These are phyloP conservation scores for Yamadazyma paraphyllophila DNA, from an alignment of 805 yeast genomes.

Conservation along the genomic window DNA sequence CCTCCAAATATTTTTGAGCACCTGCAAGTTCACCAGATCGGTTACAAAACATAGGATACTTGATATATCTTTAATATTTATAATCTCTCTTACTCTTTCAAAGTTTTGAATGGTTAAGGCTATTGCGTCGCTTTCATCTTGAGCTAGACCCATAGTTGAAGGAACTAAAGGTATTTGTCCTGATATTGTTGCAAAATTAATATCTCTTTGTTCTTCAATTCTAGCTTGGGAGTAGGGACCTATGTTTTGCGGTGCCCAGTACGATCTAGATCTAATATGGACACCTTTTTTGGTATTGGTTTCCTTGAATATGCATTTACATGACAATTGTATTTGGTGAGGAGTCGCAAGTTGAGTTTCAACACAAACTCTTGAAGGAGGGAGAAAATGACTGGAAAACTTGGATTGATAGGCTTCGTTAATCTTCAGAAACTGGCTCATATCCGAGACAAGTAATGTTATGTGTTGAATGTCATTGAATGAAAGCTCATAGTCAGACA, in stretches of 20 bases:
- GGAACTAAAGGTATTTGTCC: constrained; percentile 93
- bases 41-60: constrained; percentile 58
- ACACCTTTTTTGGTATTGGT: constrained; percentile 55
- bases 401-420: constrained; percentile 58
- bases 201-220: constrained; percentile 35
- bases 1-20: constrained; percentile 45
- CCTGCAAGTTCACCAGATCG: constrained; percentile 21
- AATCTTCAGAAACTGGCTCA: constrained; percentile 60
- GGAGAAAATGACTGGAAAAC: constrained; percentile 58
- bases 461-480: constrained; percentile 56
- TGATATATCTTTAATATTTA: constrained; percentile 45
- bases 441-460: constrained; percentile 58
- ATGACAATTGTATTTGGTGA: constrained; percentile 55
- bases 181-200: constrained; percentile 60
- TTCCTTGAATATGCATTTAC: constrained; percentile 41
- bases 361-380: constrained; percentile 89
- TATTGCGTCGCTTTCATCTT: constrained; percentile 40
- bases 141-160: constrained; percentile 52
- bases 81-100: constrained; percentile 55
- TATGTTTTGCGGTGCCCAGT: constrained; percentile 98
- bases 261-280: constrained; percentile 89
- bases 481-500: constrained; percentile 28
- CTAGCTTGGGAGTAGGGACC: constrained; percentile 95
- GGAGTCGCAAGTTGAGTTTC: constrained; percentile 49
- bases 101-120: constrained; percentile 67